Conservation (phyloP, 805 yeast genomes). For the Lachancea kluyveri region DNA sequence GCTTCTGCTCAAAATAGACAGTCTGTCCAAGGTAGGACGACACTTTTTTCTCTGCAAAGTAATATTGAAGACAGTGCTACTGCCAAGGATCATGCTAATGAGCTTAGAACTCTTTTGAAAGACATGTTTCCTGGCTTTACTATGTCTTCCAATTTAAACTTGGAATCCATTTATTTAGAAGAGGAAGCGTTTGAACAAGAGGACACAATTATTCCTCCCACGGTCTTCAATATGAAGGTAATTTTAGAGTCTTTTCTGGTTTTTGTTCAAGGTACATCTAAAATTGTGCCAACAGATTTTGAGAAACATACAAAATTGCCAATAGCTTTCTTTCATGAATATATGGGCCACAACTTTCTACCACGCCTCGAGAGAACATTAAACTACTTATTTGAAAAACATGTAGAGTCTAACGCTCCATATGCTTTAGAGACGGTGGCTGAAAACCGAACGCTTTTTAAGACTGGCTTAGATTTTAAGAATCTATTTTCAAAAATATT, state of each 20-base stretch:
- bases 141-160: constrained; percentile 30
- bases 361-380: constrained; percentile 58
- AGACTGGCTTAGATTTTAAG: constrained; percentile 26
- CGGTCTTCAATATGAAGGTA: constrained; percentile 73
- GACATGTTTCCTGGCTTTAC: constrained; percentile 69
- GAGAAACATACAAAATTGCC: constrained; percentile 27
- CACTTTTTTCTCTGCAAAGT: constrained; percentile 21
- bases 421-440: constrained; percentile 31
- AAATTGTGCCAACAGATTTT: constrained; percentile 31
- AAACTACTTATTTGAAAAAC: constrained; percentile 43
- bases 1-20: not conserved
- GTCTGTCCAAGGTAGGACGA: constrained; percentile 1
- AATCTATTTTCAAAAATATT: constrained; percentile 20
- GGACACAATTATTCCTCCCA: constrained; percentile 60
- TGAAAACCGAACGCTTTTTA: constrained; percentile 27
- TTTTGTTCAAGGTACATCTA: constrained; percentile 55
- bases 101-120: constrained; percentile 42
- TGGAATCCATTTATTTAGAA: constrained; percentile 46
- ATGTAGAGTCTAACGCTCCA: constrained; percentile 36
- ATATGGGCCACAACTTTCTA: constrained; percentile 59
- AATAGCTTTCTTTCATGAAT: constrained; percentile 48
- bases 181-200: constrained; percentile 54
- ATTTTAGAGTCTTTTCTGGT: constrained; percentile 67
- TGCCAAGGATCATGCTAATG: constrained; percentile 32
- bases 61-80: constrained; percentile 22